These are phyloP conservation scores for Chytriomyces sp. DNA, from an alignment of 192 early-diverging fungal species.

Conservation along the genomic window DNA sequence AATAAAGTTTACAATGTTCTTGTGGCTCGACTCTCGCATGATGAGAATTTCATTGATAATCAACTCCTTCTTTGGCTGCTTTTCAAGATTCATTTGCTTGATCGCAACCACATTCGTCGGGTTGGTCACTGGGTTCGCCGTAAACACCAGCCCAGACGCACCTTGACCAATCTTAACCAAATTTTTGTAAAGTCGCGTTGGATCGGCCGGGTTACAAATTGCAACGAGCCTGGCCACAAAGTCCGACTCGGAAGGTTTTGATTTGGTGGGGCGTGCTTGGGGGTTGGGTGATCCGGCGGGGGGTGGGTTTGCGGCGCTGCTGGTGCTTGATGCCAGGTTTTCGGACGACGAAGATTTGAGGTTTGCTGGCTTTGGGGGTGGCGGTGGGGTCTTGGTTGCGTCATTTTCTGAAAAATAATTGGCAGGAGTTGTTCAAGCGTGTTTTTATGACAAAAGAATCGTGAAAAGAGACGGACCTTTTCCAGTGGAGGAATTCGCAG, in stretches of 20 bases:
- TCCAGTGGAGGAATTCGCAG: background rate
- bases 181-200: constrained; percentile 83
- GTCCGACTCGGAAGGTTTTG: constrained; percentile 71
- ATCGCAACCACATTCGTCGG: constrained; percentile 81
- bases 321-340: background rate
- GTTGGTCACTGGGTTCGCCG: constrained; percentile 67
- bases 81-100: constrained; percentile 95
- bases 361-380: constrained; percentile 27
- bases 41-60: constrained; percentile 84
- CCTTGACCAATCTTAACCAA: constrained; percentile 92
- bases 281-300: constrained; percentile 41
- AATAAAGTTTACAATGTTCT: constrained; percentile 86
- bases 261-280: constrained; percentile 60
- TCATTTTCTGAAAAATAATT: background rate
- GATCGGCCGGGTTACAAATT: constrained; percentile 87
- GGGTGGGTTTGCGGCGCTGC: constrained; percentile 3
- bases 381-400: constrained; percentile 25
- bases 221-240: constrained; percentile 79
- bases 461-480: background rate
- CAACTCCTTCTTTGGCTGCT: constrained; percentile 95
- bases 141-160: constrained; percentile 93
- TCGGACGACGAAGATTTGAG: constrained; percentile 15
- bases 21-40: constrained; percentile 58
- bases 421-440: background rate
- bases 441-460: background rate